phyloP scores from a whole-genome alignment of 2,329 filamentous ascomycete species.

The Thyridium curvatum region DNA sequence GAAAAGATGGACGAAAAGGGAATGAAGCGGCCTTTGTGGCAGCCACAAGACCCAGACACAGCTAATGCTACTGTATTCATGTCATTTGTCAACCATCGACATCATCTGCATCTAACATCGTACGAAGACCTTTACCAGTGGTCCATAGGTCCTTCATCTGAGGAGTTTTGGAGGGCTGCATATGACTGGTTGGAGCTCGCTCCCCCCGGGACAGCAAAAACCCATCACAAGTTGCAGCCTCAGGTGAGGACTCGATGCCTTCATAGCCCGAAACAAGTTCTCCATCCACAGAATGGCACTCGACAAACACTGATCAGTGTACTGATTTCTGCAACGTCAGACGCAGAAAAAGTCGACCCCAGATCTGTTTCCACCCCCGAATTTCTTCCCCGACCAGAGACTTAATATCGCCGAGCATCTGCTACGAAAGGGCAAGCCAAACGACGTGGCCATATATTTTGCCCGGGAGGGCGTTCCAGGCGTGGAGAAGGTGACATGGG shows the following conservation, averaged over 20 bases:
- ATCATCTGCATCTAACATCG: slow-evolving; percentile 1
- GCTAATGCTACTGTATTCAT: too few relatives aligned
- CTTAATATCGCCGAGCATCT: slow-evolving; percentile 6
- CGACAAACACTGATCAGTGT: too few relatives aligned
- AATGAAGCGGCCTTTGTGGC: too few relatives aligned
- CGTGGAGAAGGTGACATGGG: slow-evolving; percentile 2
- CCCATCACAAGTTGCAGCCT: not conserved
- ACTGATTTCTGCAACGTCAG: not conserved
- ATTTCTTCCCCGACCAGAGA: slow-evolving; percentile 3
- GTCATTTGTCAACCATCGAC: slow-evolving; percentile 1
- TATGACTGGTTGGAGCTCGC: slow-evolving; percentile 4
- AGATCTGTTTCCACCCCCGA: slow-evolving; percentile 7
- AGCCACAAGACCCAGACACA: too few relatives aligned
- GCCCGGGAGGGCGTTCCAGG: not conserved
- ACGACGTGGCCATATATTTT: too few relatives aligned
- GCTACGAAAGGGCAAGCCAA: too few relatives aligned
- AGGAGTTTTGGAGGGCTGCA: slow-evolving; percentile 5
- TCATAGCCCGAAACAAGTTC: too few relatives aligned
- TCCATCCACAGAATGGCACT: too few relatives aligned
- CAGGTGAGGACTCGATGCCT: too few relatives aligned
- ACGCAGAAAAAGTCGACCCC: too few relatives aligned
- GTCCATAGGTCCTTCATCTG: slow-evolving; percentile 2
- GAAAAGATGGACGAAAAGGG: too few relatives aligned
- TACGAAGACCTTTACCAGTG: slow-evolving; percentile 6
- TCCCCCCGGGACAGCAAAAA: not conserved